A percentile compares a stretch with the other conserved stretches of the same genome.
phyloP scores from a whole-genome alignment of 805 yeast genomes.

The Saccharomycopsis synnaedendra region DNA sequence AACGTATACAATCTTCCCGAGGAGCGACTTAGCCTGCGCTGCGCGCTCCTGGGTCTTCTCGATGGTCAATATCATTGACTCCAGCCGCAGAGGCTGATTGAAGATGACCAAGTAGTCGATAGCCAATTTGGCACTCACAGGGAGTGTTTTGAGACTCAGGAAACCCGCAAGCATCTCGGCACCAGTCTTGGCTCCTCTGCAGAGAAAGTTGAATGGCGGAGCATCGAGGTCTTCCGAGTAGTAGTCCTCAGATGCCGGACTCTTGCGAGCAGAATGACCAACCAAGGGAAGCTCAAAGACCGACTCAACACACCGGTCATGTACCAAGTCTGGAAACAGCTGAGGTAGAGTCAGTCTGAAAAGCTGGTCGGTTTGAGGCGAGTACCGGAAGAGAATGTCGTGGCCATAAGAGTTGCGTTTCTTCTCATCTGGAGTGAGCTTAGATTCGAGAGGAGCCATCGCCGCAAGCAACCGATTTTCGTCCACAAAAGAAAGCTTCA shows the following conservation, averaged over 20 bases:
- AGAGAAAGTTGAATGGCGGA: slow-evolving; percentile 36
- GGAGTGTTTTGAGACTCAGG: slow-evolving; percentile 69
- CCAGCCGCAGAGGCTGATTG: slow-evolving; percentile 75
- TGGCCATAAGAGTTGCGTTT: slow-evolving; percentile 65
- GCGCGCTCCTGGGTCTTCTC: slow-evolving; percentile 43
- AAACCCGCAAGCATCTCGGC: slow-evolving; percentile 75
- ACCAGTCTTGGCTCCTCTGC: slow-evolving; percentile 60
- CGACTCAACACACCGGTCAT: slow-evolving; percentile 65
- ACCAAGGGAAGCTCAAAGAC: slow-evolving; percentile 39
- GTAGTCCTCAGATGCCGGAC: slow-evolving; percentile 23
- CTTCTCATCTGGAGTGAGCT: slow-evolving; percentile 59
- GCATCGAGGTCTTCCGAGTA: slow-evolving; percentile 21
- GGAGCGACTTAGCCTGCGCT: slow-evolving; percentile 34
- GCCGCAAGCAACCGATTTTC: slow-evolving; percentile 63
- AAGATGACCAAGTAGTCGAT: slow-evolving; percentile 64
- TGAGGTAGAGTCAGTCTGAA: slow-evolving; percentile 72
- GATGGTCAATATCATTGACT: slow-evolving; percentile 62
- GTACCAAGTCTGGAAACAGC: slow-evolving; percentile 65
- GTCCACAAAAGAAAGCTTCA: slow-evolving; percentile 84
- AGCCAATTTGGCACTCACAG: slow-evolving; percentile 42
- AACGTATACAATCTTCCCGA: slow-evolving; percentile 56
- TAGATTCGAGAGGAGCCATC: slow-evolving; percentile 51
- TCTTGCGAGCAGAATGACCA: slow-evolving; percentile 10
- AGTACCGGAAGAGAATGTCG: slow-evolving; percentile 56
- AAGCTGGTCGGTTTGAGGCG: slow-evolving; percentile 59